phyloP scores from a whole-genome alignment of 179 eudicot species.

The Sideroxylon spinosum region DNA sequence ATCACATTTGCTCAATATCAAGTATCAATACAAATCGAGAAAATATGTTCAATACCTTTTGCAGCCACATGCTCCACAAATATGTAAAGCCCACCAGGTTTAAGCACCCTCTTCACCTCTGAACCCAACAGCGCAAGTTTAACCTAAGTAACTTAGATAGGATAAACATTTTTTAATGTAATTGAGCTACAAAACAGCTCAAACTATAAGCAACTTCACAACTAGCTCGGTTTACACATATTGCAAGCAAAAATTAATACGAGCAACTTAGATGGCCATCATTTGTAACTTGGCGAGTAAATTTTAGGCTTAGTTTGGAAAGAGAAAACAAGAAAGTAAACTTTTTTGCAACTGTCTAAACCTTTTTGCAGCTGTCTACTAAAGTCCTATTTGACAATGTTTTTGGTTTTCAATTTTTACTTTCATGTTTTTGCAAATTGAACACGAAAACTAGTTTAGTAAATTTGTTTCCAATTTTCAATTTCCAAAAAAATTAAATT shows the following conservation, averaged over 20 bases:
- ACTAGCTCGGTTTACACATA: neutral
- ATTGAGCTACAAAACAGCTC: neutral
- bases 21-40: neutral
- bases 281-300: neutral
- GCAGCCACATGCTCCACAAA: constrained; percentile 97
- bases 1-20: neutral
- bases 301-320: too few species aligned
- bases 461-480: too few species aligned
- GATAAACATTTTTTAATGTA: neutral
- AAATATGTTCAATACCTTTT: constrained; percentile 41
- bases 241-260: neutral
- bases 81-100: constrained; percentile 77
- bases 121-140: constrained; percentile 19
- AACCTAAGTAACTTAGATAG: neutral
- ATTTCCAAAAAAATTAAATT: too few species aligned
- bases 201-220: neutral
- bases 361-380: too few species aligned
- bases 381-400: too few species aligned
- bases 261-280: neutral
- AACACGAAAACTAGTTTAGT: too few species aligned
- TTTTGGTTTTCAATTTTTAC: too few species aligned
- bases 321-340: too few species aligned
- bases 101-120: constrained; percentile 93
- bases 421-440: too few species aligned
- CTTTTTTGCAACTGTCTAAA: too few species aligned